Conservation (phyloP, 75 land plant genomes). For the Selaginella moellendorffii region DNA sequence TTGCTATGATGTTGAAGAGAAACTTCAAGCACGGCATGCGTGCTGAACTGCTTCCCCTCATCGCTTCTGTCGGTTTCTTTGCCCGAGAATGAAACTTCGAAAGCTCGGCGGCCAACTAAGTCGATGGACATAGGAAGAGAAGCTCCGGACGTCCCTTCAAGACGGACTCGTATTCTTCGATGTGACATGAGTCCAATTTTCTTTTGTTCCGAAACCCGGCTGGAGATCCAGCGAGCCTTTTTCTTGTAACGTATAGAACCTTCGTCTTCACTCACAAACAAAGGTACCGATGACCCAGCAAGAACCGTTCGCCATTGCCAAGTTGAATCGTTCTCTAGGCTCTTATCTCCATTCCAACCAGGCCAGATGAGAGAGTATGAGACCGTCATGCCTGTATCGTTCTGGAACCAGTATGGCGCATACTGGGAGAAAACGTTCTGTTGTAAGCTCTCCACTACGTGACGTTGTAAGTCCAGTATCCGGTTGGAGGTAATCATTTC, state of each 20-base stretch:
- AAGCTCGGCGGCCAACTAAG: constrained; percentile 63
- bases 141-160: constrained; percentile 71
- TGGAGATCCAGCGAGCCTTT: constrained; percentile 32
- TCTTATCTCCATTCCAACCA: too few species aligned
- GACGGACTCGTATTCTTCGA: constrained; percentile 62
- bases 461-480: too few species aligned
- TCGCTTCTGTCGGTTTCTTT: not conserved
- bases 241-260: constrained; percentile 33
- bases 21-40: constrained; percentile 86
- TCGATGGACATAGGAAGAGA: constrained; percentile 88
- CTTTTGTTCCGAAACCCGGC: constrained; percentile 28
- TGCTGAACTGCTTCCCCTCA: constrained; percentile 27
- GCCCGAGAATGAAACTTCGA: constrained; percentile 69
- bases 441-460: constrained; percentile 16
- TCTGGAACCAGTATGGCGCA: constrained; percentile 87
- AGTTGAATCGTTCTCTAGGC: too few species aligned
- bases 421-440: constrained; percentile 10
- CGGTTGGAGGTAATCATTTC: constrained; percentile 58
- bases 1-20: constrained; percentile 73
- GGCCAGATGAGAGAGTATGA: constrained; percentile 34
- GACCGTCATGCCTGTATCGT: constrained; percentile 71
- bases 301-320: constrained; percentile 22
- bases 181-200: constrained; percentile 36
- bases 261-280: constrained; percentile 51
- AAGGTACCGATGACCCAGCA: constrained; percentile 57